Base-by-base conservation (phyloP, 495 filamentous ascomycete species). In the Choiromyces venosus region DNA sequence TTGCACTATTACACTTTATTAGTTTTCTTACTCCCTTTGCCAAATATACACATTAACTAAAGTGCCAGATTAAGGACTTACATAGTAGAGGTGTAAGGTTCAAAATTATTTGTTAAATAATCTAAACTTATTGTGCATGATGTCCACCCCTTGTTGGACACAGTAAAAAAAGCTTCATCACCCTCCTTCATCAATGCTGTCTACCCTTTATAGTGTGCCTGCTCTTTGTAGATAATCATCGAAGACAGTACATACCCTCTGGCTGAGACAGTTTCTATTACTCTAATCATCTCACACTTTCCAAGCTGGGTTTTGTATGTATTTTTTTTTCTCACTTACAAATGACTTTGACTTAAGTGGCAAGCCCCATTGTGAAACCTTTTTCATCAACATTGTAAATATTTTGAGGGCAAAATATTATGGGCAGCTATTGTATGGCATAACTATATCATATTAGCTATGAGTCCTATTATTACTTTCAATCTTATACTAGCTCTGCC, bases 181-280 rank as follows among this genome's bases (percentile, higher is more conserved):
- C 44, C 5, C n/a, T 12, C 1, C 10, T 10, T 44, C 3, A 70
- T n/a, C 5, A 33, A 68, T 19, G 44, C 25, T 65, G 74, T 42
- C 72, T 36, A 77, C 25, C 70, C 61, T 25, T 72, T 61, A 64
- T 73, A 64, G 33, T 76, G 71, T 4, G 9, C 65, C 33, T 4
- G 25, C 18, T 68, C 75, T 69, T 71, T 52, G 37, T 74, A 66
- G 46, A 77, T 77, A 16, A 67, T 37, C 36, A 77, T 71, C 39
- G 68, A 65, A 18, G 68, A 44, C 67, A 72, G n/a, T 6, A 52
- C 39, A 38, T 36, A 25, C 18, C 73, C 70, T 1, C 5, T 25
- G 21, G 3, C 66, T 0, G n/a, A 70, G n/a, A 72, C 42, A 39
- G 3, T 8, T 19, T 74, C 68, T 70, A 70, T 67, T 3, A 74